A percentile compares a stretch with the other conserved stretches of the same genome.
phyloP scores from a whole-genome alignment of 352 stramenopile species.

The Stramenopiles sp. region DNA sequence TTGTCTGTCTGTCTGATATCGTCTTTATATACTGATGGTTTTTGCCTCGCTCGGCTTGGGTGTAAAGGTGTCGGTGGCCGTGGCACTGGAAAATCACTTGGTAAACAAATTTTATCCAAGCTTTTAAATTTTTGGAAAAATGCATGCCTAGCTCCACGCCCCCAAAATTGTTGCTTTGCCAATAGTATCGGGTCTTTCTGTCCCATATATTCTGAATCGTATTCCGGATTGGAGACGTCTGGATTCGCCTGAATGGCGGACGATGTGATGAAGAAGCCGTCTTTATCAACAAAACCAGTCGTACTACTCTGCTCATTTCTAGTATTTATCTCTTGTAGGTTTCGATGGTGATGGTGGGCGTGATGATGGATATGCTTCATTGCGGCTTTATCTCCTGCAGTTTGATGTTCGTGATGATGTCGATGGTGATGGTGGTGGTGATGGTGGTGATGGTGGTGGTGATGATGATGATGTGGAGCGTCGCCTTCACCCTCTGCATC shows the following conservation, averaged over 20 bases:
- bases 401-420: not conserved
- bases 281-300: not conserved
- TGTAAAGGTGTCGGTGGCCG: not conserved
- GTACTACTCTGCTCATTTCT: not conserved
- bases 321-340: too few relatives aligned
- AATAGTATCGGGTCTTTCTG: not conserved
- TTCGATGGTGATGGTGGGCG: not conserved
- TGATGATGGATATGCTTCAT: too few relatives aligned
- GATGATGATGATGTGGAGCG: too few relatives aligned
- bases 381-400: too few relatives aligned
- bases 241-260: not conserved
- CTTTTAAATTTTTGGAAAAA: constrained; percentile 3
- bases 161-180: not conserved
- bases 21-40: too few relatives aligned
- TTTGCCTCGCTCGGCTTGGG: not conserved
- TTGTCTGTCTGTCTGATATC: too few relatives aligned
- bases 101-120: not conserved
- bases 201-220: not conserved
- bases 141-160: not conserved
- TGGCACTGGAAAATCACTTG: not conserved
- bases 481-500: too few relatives aligned
- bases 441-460: not conserved
- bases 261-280: not conserved
- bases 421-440: not conserved
- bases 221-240: not conserved